Conservation (phyloP, 208 protist genomes). For the Balamuthia mandrillaris region DNA sequence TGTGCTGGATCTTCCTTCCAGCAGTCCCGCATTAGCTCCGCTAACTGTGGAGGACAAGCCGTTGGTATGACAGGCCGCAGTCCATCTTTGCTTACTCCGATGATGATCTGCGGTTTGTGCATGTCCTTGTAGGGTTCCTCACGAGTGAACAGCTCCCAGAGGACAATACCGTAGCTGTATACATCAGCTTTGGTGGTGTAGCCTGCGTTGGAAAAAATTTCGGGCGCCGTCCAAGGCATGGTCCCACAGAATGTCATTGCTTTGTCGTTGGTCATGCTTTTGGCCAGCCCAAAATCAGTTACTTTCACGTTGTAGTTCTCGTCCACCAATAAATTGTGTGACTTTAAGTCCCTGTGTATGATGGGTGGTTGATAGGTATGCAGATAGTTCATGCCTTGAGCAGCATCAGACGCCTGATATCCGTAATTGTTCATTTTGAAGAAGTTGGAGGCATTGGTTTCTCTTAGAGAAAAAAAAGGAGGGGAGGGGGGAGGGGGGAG, state of each 20-base stretch:
- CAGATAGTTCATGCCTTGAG: constrained; percentile 62
- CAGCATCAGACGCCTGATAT: constrained; percentile 53
- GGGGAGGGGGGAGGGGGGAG: no score
- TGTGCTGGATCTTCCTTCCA: neutral
- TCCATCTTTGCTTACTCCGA: constrained; percentile 9
- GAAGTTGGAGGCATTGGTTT: neutral
- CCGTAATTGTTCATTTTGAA: no score
- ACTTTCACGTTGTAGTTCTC: constrained; percentile 17
- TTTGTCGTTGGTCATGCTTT: neutral
- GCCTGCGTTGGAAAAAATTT: neutral
- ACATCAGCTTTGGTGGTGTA: constrained; percentile 27
- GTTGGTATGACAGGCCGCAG: neutral
- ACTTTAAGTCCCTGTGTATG: constrained; percentile 60
- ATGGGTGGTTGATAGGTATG: constrained; percentile 52
- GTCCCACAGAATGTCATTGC: constrained; percentile 14
- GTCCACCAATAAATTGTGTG: constrained; percentile 54
- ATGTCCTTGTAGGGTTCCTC: neutral
- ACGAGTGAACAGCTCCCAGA: constrained; percentile 20
- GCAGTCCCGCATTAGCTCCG: constrained; percentile 17
- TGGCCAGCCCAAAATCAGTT: constrained; percentile 21
- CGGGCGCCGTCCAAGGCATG: constrained; percentile 26
- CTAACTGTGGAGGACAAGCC: neutral
- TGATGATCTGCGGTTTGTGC: constrained; percentile 6
- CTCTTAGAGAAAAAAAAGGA: neutral
- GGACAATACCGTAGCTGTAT: constrained; percentile 13